Evolutionary conservation across 495 filamentous ascomycete species (phyloP).

Genomic region (Penicillium turbatum): DNA sequence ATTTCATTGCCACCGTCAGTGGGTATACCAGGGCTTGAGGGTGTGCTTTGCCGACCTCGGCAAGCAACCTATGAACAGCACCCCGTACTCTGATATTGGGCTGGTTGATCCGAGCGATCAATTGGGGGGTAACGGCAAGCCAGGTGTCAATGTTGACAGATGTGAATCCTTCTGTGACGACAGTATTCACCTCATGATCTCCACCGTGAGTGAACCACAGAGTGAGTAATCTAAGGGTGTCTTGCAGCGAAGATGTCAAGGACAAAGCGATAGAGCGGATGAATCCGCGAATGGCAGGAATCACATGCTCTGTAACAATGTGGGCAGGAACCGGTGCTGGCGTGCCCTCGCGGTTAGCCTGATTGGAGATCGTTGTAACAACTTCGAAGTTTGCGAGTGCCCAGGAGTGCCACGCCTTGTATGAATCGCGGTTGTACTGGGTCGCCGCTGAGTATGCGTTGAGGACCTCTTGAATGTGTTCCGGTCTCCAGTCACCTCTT

Average conservation of each 20-base stretch:
- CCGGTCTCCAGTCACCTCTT: constrained; percentile 79
- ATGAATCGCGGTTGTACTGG: constrained; percentile 85
- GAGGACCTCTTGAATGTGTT: constrained; percentile 64
- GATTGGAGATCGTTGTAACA: constrained; percentile 69
- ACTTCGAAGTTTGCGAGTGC: constrained; percentile 99
- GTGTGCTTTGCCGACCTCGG: constrained; percentile 88
- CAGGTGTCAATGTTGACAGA: constrained; percentile 94
- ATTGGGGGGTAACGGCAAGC: constrained; percentile 95
- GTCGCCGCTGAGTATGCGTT: constrained; percentile 85
- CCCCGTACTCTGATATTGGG: constrained; percentile 79
- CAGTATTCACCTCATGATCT: constrained; percentile 76
- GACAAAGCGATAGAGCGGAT: constrained; percentile 93
- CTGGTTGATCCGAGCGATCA: constrained; percentile 96
- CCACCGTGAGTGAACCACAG: constrained; percentile 95
- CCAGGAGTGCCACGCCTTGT: constrained; percentile 99
- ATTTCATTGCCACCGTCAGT: constrained; percentile 98
- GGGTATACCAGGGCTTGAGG: constrained; percentile 99
- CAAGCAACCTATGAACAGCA: constrained; percentile 84
- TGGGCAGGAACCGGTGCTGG: constrained; percentile 50
- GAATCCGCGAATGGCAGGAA: constrained; percentile 91
- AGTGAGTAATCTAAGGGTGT: constrained; percentile 87
- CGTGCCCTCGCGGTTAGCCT: constrained; percentile 52
- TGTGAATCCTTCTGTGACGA: constrained; percentile 83
- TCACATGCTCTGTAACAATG: constrained; percentile 79
- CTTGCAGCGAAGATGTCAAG: constrained; percentile 85